A percentile compares a stretch with the other conserved stretches of the same genome.
phyloP scores from a whole-genome alignment of 768 basidiomycete species.

The Russula sp. region DNA sequence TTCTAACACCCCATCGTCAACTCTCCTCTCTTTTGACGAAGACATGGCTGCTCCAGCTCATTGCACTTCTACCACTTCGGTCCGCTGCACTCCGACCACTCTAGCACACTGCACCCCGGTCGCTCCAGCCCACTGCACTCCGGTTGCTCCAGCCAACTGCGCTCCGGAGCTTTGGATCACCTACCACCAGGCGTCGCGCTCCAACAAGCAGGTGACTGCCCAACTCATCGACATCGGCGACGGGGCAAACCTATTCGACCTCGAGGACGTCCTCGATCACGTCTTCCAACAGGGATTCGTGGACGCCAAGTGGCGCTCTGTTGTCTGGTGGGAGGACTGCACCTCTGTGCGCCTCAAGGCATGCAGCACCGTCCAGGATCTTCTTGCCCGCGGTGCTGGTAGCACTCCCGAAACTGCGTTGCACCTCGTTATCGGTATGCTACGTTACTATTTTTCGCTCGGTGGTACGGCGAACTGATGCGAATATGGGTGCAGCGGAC shows the following conservation, averaged over 20 bases:
- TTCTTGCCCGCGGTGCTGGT: conserved; percentile 35
- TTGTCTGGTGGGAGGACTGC: conserved; percentile 42
- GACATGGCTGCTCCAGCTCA: not conserved
- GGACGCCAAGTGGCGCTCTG: conserved; percentile 38
- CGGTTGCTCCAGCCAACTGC: conserved; percentile 7
- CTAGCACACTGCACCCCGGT: not conserved
- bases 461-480: not conserved
- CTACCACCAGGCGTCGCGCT: conserved; percentile 43
- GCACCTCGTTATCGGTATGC: conserved; percentile 41
- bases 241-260: conserved; percentile 36
- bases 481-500: conserved; percentile 32
- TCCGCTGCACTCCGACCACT: not conserved
- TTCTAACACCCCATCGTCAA: not conserved
- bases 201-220: conserved; percentile 36
- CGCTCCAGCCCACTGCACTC: not conserved
- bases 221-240: conserved; percentile 45
- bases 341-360: conserved; percentile 36
- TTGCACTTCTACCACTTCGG: not conserved
- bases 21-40: not conserved
- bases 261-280: conserved; percentile 46
- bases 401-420: conserved; percentile 40
- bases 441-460: not conserved
- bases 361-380: conserved; percentile 34
- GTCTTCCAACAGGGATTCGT: conserved; percentile 43
- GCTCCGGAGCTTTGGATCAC: conserved; percentile 41